phyloP scores from a whole-genome alignment of 768 basidiomycete genomes.

The Termitomyces eurrhizus region DNA sequence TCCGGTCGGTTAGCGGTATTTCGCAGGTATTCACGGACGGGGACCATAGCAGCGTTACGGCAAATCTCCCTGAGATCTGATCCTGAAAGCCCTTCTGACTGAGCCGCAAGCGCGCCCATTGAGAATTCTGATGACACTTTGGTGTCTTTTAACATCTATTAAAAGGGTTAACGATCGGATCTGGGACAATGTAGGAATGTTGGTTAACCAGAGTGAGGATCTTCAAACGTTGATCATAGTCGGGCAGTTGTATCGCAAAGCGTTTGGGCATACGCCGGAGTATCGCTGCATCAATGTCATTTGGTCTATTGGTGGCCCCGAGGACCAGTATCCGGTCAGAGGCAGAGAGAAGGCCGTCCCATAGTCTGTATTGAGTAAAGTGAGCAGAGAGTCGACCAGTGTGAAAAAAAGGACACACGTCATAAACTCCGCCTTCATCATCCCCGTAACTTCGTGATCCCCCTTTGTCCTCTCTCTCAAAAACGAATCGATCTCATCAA shows the following conservation, averaged over 20 bases:
- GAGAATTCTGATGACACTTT: conserved; percentile 59
- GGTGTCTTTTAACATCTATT: conserved; percentile 83
- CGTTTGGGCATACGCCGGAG: conserved; percentile 98
- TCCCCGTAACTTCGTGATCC: conserved; percentile 96
- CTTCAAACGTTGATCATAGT: conserved; percentile 71
- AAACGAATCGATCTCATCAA: conserved; percentile 98
- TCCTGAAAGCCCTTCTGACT: conserved; percentile 76
- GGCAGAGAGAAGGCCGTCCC: conserved; percentile 90
- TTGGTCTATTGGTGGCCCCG: conserved; percentile 93
- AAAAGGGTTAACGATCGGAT: background rate
- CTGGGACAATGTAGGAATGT: background rate
- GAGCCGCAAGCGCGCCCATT: conserved; percentile 56
- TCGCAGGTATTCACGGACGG: conserved; percentile 81
- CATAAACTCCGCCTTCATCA: conserved; percentile 98
- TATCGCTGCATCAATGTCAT: conserved; percentile 86
- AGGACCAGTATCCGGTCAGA: conserved; percentile 84
- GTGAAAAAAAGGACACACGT: conserved; percentile 47
- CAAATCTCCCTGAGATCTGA: conserved; percentile 92
- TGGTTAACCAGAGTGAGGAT: conserved; percentile 72
- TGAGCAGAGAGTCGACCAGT: background rate
- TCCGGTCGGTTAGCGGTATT: conserved; percentile 37
- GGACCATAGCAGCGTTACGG: conserved; percentile 90
- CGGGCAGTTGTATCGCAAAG: conserved; percentile 81
- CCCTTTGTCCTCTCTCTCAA: conserved; percentile 80
- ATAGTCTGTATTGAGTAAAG: conserved; percentile 49